Evolutionary conservation across 352 stramenopile genomes (phyloP).

Genomic region (Phytophthora vignae): DNA sequence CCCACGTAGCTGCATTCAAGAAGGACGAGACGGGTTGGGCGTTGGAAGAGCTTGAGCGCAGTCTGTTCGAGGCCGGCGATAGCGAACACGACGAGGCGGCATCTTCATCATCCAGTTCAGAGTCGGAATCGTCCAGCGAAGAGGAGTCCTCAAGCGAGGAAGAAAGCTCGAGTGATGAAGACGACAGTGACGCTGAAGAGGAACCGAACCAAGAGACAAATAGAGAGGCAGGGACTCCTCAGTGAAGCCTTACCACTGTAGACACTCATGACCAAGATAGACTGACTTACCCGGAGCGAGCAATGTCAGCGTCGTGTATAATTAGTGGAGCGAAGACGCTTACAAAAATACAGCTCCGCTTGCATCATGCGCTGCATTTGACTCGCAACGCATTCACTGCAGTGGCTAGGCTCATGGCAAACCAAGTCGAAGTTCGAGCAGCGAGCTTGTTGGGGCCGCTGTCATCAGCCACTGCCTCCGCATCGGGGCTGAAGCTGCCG

Average conservation of each 20-base stretch:
- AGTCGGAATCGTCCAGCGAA: conserved; percentile 43
- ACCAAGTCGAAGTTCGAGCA: conserved; percentile 24
- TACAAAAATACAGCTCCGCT: conserved; percentile 39
- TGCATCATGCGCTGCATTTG: conserved; percentile 22
- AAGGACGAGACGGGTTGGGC: conserved; percentile 84
- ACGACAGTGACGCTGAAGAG: conserved; percentile 15
- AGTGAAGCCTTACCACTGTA: conserved; percentile 7
- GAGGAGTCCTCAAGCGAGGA: conserved; percentile 43
- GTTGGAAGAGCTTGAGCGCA: conserved; percentile 77
- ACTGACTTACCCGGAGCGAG: conserved; percentile 18
- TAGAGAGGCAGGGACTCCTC: neutral
- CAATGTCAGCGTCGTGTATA: conserved; percentile 37
- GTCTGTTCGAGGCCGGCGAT: conserved; percentile 51
- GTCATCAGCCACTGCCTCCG: neutral
- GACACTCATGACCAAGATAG: conserved; percentile 9
- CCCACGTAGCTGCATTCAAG: conserved; percentile 45
- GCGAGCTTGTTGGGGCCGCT: conserved; percentile 20
- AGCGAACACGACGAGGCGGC: conserved; percentile 26
- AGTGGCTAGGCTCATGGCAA: conserved; percentile 17
- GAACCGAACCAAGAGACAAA: neutral
- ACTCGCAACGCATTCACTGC: conserved; percentile 13
- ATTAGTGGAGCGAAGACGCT: conserved; percentile 35
- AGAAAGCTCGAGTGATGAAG: conserved; percentile 26
- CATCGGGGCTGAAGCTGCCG: conserved; percentile 45
- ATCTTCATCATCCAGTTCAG: conserved; percentile 30